These are phyloP conservation scores for Ganoderma sinense DNA, from an alignment of 1,284 basidiomycete genomes.

Conservation along the genomic window DNA sequence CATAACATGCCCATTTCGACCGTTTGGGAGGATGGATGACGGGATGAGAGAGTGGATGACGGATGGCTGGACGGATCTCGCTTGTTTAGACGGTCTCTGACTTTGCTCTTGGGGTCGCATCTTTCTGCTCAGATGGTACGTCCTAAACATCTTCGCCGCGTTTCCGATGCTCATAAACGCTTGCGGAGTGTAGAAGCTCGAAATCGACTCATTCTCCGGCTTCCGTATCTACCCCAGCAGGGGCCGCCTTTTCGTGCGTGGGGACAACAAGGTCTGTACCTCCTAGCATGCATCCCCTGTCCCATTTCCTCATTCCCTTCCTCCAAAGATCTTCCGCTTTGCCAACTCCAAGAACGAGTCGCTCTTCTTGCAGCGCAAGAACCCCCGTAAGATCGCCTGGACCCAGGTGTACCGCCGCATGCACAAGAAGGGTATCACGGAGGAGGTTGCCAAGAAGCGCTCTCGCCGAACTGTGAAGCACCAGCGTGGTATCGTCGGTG, in stretches of 20 bases:
- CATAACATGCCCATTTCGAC: slow-evolving; percentile 4
- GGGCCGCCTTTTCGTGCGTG: slow-evolving; percentile 95
- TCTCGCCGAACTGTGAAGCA: slow-evolving; percentile 97
- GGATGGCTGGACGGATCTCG: slow-evolving; percentile 5
- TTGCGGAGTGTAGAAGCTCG: slow-evolving; percentile 84
- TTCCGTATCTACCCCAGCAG: slow-evolving; percentile 96
- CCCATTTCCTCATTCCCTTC: neutral
- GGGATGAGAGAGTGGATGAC: slow-evolving; percentile 19
- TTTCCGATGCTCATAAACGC: slow-evolving; percentile 29
- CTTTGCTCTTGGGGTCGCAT: slow-evolving; percentile 11
- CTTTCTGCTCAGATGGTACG: slow-evolving; percentile 57
- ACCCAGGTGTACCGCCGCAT: slow-evolving; percentile 96
- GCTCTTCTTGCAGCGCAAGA: slow-evolving; percentile 99
- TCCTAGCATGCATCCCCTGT: neutral
- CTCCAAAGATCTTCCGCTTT: slow-evolving; percentile 90
- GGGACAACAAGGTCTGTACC: slow-evolving; percentile 90
- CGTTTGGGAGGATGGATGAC: slow-evolving; percentile 23
- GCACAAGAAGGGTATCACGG: slow-evolving; percentile 99
- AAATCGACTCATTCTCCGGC: slow-evolving; percentile 96
- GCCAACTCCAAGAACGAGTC: slow-evolving; percentile 91
- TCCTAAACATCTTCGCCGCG: slow-evolving; percentile 19
- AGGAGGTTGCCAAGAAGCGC: slow-evolving; percentile 99
- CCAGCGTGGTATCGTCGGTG: slow-evolving; percentile 98
- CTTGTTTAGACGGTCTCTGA: neutral
- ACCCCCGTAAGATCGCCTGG: slow-evolving; percentile 99